Evolutionary conservation across 495 filamentous ascomycete genomes (phyloP), one percentile per base, ranked within the genome.

Genomic region (Mytilinidion resinicola): DNA sequence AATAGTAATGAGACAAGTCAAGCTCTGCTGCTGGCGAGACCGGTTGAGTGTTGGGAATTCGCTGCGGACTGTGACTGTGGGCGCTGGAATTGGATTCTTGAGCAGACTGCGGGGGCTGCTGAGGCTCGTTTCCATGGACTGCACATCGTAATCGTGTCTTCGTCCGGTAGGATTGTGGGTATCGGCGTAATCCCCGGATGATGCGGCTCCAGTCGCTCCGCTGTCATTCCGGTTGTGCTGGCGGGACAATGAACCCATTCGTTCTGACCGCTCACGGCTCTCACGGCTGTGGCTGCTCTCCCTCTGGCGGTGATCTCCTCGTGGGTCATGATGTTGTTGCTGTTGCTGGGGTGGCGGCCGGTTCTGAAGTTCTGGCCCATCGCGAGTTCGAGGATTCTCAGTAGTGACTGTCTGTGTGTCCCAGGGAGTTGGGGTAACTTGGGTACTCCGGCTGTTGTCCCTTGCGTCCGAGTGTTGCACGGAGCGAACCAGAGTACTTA

Each of bases 21-120:
- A 74, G 3, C 86, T 91, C 73, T 99, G 93, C 71, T 96, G 93
- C 70, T 95, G 90, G 49, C 93, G 86, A 36, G 92, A 96, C 56
- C 89, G 81, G 65, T 79, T 96, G 65, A 99, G 78, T 2, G 93
- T 96, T 10, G 93, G 93, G 67, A 96, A 99, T 74, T 99, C 93
- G 67, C 91, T 96, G 53, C 92, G 88, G 25, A 99, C 85, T 7
- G 88, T 95, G 30, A 99, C 90, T 0, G 82, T 86, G 5, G 93
- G 93, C 9, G 93, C 78, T 8, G 92, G 91, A 49, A 97, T 96
- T 0, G 95, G 91, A 57, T 96, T 96, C 63, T 85, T 88, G n/a
- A 82, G 80, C 19, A 85, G 70, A 54, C 82, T 77, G 5, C 90
- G 81, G 8, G 91, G 87, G 70, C 82, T 89, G 63, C 82, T 83